Base-by-base conservation (phyloP, 352 stramenopile genomes). In the Pseudoperonospora humuli region DNA sequence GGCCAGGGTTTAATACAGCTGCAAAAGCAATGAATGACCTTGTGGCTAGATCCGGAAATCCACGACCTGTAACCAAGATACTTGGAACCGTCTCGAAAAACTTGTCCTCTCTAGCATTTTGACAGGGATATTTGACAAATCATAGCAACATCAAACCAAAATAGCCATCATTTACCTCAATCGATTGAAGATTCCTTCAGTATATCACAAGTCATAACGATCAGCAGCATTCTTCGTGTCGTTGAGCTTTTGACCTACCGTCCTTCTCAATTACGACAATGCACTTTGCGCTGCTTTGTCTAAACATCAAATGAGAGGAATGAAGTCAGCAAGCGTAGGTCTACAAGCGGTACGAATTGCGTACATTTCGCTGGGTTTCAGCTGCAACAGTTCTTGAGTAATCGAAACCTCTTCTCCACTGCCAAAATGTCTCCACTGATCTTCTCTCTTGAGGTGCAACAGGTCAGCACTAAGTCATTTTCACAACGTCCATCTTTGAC, bases 191-290 rank as follows among this genome's bases (percentile, higher is more conserved):
- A 98, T 90, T 1, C 93, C 91, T 91, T 81, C 57, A 45, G 76
- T 23, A 65, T 5, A 84, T 68, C 7, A 75, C 33, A 51, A 80
- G 11, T 39, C n/a, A 21, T 20, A 29, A 23, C n/a, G 17, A 33
- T 32, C 11, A 43, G 23, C 7, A 32, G 17, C 35, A 29, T 23
- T 29, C 13, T 41, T 10, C 13, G 13, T 28, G 13, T 21, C 20
- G 23, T 20, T 21, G 15, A 2, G 24, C n/a, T 0, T 25, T 46
- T n/a, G 7, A 33, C 45, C 17, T 56, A 93, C 93, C 91, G 37
- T 98, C 93, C 57, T 98, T 98, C 58, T 98, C 93, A 27, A 98
- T 71, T 2, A 98, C 84, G 5, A 98, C 35, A 45, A 98, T 97
- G 46, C 58, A 96, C 27, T 67, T 64, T 17, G 91, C 87, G 44